These are phyloP conservation scores for Gaeumannomyces sp. DNA, from an alignment of 2,329 filamentous ascomycete species.

Conservation along the genomic window DNA sequence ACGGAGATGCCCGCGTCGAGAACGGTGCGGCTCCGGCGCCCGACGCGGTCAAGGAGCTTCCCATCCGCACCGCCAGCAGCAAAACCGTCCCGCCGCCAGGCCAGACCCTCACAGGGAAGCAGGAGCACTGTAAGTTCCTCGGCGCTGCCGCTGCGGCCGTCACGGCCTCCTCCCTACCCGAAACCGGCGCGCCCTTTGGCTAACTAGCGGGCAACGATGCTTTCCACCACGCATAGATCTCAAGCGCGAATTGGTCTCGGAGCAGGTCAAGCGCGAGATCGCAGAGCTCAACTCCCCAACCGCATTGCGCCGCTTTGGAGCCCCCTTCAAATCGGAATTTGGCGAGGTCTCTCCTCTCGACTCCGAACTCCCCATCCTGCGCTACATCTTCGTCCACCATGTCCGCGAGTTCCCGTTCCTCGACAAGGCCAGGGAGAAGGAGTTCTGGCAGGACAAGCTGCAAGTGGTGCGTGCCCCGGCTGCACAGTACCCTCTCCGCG, in stretches of 20 bases:
- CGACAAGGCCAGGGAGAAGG: conserved; percentile 94
- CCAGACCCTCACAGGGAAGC: conserved; percentile 75
- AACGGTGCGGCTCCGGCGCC: conserved; percentile 16
- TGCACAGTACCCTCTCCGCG: not conserved
- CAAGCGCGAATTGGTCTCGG: conserved; percentile 87
- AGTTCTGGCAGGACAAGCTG: conserved; percentile 98
- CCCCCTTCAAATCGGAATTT: conserved; percentile 86
- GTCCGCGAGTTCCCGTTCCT: conserved; percentile 96
- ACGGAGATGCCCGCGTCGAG: conserved; percentile 3
- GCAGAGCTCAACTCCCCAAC: conserved; percentile 90
- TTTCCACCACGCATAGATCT: conserved; percentile 58
- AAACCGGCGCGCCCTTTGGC: not conserved
- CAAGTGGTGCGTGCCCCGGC: conserved; percentile 64
- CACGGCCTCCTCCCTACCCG: not conserved
- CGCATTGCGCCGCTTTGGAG: conserved; percentile 88
- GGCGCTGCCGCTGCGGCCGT: not conserved
- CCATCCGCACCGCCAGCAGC: conserved; percentile 19
- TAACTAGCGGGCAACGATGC: not conserved
- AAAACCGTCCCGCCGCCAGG: conserved; percentile 30
- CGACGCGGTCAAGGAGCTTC: conserved; percentile 6
- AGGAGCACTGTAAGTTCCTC: conserved; percentile 78
- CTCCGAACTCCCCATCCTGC: conserved; percentile 85
- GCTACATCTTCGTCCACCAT: conserved; percentile 98
- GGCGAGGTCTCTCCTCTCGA: conserved; percentile 91
- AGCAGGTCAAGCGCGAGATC: conserved; percentile 88